Conservation (phyloP, 2,329 filamentous ascomycete species). For the Byssochlamys sp. region DNA sequence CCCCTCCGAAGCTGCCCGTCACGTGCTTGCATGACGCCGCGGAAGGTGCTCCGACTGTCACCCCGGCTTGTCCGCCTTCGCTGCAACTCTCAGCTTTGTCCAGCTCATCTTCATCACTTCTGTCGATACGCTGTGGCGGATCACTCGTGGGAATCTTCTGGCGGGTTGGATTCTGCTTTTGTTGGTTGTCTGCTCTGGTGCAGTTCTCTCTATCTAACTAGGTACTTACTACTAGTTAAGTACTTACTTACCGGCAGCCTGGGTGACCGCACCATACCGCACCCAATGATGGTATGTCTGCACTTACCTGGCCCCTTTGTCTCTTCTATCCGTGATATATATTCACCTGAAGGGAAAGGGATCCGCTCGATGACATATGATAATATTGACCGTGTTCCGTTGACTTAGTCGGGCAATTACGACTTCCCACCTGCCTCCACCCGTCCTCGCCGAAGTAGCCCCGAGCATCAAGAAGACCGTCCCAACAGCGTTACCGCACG, state of each 20-base stretch:
- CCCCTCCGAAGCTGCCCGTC: background rate
- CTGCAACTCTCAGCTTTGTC: background rate
- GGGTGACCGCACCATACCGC: background rate
- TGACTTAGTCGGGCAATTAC: slow-evolving; percentile 33
- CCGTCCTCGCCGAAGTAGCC: slow-evolving; percentile 15
- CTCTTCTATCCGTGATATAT: background rate
- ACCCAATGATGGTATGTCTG: slow-evolving; percentile 1
- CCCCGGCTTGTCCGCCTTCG: background rate
- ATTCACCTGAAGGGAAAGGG: background rate
- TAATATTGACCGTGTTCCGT: slow-evolving; percentile 12
- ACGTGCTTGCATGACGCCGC: background rate
- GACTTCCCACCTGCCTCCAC: slow-evolving; percentile 33
- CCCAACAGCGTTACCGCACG: slow-evolving; percentile 15
- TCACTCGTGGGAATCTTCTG: background rate
- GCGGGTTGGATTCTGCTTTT: background rate
- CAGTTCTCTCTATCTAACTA: background rate
- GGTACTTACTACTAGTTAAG: too few species aligned
- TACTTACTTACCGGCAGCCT: background rate
- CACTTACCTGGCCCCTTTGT: background rate
- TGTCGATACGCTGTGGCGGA: background rate
- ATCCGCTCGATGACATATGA: slow-evolving; percentile 3
- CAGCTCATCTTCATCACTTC: background rate
- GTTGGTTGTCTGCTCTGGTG: background rate
- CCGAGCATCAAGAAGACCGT: slow-evolving; percentile 15
- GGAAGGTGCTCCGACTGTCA: background rate